phyloP scores from a whole-genome alignment of 495 filamentous ascomycete species.

The Cetradonia linearis region DNA sequence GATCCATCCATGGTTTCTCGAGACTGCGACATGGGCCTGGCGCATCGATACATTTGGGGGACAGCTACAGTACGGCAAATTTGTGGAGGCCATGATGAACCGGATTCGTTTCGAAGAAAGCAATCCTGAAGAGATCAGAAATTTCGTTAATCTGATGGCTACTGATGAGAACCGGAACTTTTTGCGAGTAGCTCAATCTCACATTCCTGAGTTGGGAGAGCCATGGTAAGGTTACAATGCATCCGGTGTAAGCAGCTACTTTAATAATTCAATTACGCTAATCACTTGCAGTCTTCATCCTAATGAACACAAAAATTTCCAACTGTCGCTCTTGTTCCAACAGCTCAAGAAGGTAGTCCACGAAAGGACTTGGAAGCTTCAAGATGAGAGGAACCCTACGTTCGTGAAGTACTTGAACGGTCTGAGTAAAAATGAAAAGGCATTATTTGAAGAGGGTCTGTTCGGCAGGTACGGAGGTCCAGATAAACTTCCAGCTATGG shows the following conservation, averaged over 20 bases:
- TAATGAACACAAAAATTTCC: not conserved
- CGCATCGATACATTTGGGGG: slow-evolving; percentile 4
- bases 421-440: slow-evolving; percentile 5
- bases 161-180: slow-evolving; percentile 13
- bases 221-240: slow-evolving; percentile 4
- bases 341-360: slow-evolving; percentile 2
- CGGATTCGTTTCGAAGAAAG: slow-evolving; percentile 14
- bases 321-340: slow-evolving; percentile 9
- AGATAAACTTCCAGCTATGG: slow-evolving; percentile 2
- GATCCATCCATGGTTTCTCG: not conserved
- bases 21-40: slow-evolving; percentile 7
- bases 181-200: slow-evolving; percentile 10
- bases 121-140: slow-evolving; percentile 8
- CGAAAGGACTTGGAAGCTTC: not conserved
- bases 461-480: slow-evolving; percentile 1
- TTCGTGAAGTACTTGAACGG: not conserved
- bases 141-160: slow-evolving; percentile 9
- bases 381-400: not conserved
- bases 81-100: slow-evolving; percentile 15
- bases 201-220: slow-evolving; percentile 12
- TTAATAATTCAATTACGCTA: not conserved
- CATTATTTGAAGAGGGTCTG: not conserved
- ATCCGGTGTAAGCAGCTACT: not conserved
- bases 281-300: slow-evolving; percentile 1
- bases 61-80: slow-evolving; percentile 8